These are phyloP conservation scores for Phaseolus coccineus DNA, from an alignment of 331 rosid species.

Conservation along the genomic window DNA sequence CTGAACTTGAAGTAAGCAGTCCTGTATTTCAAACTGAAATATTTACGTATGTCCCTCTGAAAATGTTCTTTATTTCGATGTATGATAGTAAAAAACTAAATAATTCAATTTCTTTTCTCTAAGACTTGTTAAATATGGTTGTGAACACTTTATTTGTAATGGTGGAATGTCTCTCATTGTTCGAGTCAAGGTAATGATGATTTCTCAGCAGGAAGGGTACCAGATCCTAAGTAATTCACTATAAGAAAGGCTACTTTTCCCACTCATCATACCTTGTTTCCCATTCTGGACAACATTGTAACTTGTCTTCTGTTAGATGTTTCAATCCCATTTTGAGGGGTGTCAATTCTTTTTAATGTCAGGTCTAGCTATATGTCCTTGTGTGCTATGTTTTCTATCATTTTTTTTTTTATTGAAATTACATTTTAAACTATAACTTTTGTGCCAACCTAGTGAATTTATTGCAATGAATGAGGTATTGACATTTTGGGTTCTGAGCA, in stretches of 20 bases:
- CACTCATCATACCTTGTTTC: constrained; percentile 16
- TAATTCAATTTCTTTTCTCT: constrained; percentile 7
- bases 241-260: not conserved
- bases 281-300: not conserved
- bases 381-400: not conserved
- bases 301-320: constrained; percentile 1
- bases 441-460: constrained; percentile 16
- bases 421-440: constrained; percentile 5
- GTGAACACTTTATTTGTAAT: not conserved
- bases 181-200: constrained; percentile 1
- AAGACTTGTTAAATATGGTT: not conserved
- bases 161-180: constrained; percentile 7
- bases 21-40: constrained; percentile 35
- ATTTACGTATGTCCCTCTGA: not conserved
- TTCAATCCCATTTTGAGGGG: constrained; percentile 7
- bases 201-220: constrained; percentile 3
- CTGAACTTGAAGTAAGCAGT: constrained; percentile 90
- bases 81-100: not conserved
- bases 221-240: constrained; percentile 11
- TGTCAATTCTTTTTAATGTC: constrained; percentile 16
- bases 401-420: constrained; percentile 12
- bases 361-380: not conserved
- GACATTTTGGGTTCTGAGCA: constrained; percentile 56
- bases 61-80: not conserved
- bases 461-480: constrained; percentile 2